These are phyloP conservation scores for Boletus bicolor DNA, from an alignment of 768 basidiomycete genomes.

Conservation along the genomic window DNA sequence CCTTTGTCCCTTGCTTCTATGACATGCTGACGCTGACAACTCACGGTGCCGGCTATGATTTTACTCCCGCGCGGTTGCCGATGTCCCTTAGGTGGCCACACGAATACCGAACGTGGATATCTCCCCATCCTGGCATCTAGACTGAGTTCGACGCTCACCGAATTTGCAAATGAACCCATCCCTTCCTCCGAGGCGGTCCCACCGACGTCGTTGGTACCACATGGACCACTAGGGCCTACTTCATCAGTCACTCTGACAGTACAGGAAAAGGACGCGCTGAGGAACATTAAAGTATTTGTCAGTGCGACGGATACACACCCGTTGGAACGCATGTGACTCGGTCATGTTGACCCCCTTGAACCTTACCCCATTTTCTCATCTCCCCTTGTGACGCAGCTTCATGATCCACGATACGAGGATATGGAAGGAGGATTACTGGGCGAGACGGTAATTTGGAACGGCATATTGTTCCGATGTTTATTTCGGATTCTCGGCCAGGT, in stretches of 20 bases:
- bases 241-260: slow-evolving; percentile 29
- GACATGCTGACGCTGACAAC: slow-evolving; percentile 8
- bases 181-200: neutral
- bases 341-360: neutral
- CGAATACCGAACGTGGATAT: slow-evolving; percentile 94
- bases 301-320: slow-evolving; percentile 77
- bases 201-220: slow-evolving; percentile 29
- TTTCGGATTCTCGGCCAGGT: neutral
- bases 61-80: slow-evolving; percentile 18
- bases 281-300: slow-evolving; percentile 57
- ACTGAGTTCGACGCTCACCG: slow-evolving; percentile 50
- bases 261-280: slow-evolving; percentile 25
- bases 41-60: slow-evolving; percentile 15
- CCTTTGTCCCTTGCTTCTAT: slow-evolving; percentile 8
- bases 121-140: slow-evolving; percentile 69
- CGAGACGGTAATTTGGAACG: neutral
- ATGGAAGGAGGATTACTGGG: neutral
- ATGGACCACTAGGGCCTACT: slow-evolving; percentile 16
- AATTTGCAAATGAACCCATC: slow-evolving; percentile 26
- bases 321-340: slow-evolving; percentile 54
- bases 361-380: neutral
- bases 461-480: neutral
- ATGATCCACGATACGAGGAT: neutral
- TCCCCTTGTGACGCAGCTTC: neutral
- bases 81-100: slow-evolving; percentile 68